These are phyloP conservation scores for Neurospora crassa DNA, from an alignment of 2,329 filamentous ascomycete genomes.

Conservation along the genomic window DNA sequence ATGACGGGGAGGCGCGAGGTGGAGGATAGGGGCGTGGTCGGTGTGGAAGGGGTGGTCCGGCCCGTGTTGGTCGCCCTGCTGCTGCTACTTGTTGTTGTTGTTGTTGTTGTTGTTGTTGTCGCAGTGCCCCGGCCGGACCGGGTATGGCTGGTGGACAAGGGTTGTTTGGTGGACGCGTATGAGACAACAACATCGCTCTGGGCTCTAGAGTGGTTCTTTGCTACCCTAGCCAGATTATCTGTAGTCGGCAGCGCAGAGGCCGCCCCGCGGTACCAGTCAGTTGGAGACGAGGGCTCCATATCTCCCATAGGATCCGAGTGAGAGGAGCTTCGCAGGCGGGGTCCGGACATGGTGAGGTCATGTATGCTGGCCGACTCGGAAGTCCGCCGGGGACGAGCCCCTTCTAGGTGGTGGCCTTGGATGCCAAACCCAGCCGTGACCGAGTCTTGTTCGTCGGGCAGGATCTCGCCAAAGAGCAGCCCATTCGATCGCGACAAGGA, in stretches of 20 bases:
- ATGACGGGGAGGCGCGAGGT: constrained; percentile 30
- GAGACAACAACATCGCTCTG: constrained; percentile 46
- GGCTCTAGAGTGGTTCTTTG: constrained; percentile 38
- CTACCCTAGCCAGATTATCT: constrained; percentile 15
- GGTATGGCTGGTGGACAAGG: constrained; percentile 4
- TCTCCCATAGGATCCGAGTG: constrained; percentile 38
- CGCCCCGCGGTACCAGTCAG: constrained; percentile 50
- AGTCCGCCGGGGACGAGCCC: constrained; percentile 45
- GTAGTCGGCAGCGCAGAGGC: constrained; percentile 16
- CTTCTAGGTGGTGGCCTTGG: constrained; percentile 21
- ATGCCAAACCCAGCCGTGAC: constrained; percentile 53
- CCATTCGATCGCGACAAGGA: constrained; percentile 30
- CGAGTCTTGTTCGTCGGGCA: constrained; percentile 46
- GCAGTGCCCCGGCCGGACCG: constrained; percentile 9
- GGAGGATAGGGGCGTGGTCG: constrained; percentile 15
- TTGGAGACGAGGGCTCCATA: constrained; percentile 53
- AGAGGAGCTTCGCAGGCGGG: constrained; percentile 45
- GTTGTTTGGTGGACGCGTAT: constrained; percentile 13
- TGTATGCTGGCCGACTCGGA: constrained; percentile 65
- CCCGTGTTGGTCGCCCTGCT: constrained; percentile 1
- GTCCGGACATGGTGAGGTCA: constrained; percentile 28
- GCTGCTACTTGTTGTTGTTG: not conserved
- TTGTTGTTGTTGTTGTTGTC: too few relatives aligned
- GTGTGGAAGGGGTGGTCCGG: constrained; percentile 18
- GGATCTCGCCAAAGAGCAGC: constrained; percentile 67